A percentile compares a stretch with the other conserved stretches of the same genome.
Evolutionary conservation across 768 basidiomycete species (phyloP).

Genomic region (Pisolithus albus): DNA sequence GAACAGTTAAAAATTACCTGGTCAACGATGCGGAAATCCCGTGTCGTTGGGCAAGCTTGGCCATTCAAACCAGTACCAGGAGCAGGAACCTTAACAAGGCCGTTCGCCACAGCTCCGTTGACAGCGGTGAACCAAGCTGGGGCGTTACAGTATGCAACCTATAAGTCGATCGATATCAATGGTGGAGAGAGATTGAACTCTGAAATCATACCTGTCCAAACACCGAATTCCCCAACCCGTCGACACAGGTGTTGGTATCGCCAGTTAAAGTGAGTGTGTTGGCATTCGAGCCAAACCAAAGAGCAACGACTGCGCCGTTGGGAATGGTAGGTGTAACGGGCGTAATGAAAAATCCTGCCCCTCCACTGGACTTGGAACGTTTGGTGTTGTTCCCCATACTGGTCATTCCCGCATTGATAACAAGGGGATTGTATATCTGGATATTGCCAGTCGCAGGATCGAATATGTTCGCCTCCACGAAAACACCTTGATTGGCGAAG

Average conservation of each 20-base stretch:
- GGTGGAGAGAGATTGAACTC: neutral
- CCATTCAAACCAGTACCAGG: constrained; percentile 15
- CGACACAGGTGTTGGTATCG: constrained; percentile 16
- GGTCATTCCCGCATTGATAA: constrained; percentile 23
- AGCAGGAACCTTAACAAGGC: constrained; percentile 13
- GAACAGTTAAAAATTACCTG: constrained; percentile 7
- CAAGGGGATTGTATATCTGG: constrained; percentile 24
- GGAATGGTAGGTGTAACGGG: constrained; percentile 20
- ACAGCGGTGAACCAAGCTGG: constrained; percentile 19
- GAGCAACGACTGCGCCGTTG: constrained; percentile 16
- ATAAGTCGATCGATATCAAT: neutral
- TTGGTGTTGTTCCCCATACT: neutral
- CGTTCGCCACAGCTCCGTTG: constrained; percentile 13
- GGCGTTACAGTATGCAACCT: constrained; percentile 24
- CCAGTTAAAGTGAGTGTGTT: constrained; percentile 17
- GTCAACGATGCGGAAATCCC: constrained; percentile 22
- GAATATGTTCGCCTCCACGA: constrained; percentile 24
- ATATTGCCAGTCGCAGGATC: constrained; percentile 22
- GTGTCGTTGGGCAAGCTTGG: constrained; percentile 22
- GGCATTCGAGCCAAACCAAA: constrained; percentile 26
- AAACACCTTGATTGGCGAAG: constrained; percentile 19
- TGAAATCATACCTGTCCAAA: constrained; percentile 18
- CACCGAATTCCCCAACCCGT: constrained; percentile 15
- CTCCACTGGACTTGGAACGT: neutral
- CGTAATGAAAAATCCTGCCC: constrained; percentile 16